phyloP scores from a whole-genome alignment of 1,139 yeast genomes.

The Magnusiomyces ingens region DNA sequence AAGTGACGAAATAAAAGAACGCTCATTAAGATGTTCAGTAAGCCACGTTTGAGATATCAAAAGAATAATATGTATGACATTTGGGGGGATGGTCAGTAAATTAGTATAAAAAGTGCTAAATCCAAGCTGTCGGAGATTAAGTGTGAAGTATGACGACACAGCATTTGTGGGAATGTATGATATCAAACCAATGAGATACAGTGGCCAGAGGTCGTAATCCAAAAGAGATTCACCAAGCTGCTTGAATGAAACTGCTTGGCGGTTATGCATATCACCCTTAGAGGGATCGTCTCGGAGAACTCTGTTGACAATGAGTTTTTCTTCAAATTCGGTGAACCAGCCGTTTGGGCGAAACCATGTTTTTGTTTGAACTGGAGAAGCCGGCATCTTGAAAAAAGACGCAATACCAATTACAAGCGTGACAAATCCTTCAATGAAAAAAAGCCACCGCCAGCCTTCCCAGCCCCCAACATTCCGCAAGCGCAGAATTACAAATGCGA shows the following conservation, averaged over 20 bases:
- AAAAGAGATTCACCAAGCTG: slow-evolving; percentile 38
- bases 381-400: slow-evolving; percentile 48
- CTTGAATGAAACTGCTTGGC: slow-evolving; percentile 45
- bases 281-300: slow-evolving; percentile 58
- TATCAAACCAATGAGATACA: slow-evolving; percentile 46
- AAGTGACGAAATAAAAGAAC: slow-evolving; percentile 26
- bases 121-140: slow-evolving; percentile 47
- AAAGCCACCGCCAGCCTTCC: slow-evolving; percentile 55
- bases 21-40: slow-evolving; percentile 41
- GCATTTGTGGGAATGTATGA: slow-evolving; percentile 36
- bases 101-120: slow-evolving; percentile 51
- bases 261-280: slow-evolving; percentile 61
- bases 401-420: slow-evolving; percentile 45
- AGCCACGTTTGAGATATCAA: slow-evolving; percentile 34
- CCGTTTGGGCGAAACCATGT: slow-evolving; percentile 45
- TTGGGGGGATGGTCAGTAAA: slow-evolving; percentile 47
- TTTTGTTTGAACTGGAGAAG: slow-evolving; percentile 50
- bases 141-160: slow-evolving; percentile 46
- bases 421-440: slow-evolving; percentile 47
- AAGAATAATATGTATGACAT: slow-evolving; percentile 36
- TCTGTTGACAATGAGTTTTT: slow-evolving; percentile 52
- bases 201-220: slow-evolving; percentile 55
- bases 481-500: slow-evolving; percentile 36
- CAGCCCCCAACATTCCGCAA: slow-evolving; percentile 41
- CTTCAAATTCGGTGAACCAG: slow-evolving; percentile 54